These are phyloP conservation scores for Elongisporangium prolatum DNA, from an alignment of 352 stramenopile species.

Conservation along the genomic window DNA sequence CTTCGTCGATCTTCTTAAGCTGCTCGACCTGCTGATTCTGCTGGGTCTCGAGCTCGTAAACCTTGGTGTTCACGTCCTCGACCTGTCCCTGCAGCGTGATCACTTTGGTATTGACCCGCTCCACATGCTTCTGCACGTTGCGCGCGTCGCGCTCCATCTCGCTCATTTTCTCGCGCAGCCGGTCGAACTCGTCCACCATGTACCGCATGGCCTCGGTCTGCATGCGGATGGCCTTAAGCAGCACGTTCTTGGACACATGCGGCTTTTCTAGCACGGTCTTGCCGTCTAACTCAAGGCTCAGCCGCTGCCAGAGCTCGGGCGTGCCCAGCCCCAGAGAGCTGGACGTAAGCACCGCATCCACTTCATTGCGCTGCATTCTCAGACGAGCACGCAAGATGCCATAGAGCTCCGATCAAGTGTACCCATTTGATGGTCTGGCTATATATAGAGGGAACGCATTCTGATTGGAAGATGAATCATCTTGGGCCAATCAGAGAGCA, in stretches of 20 bases:
- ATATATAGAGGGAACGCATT: not conserved
- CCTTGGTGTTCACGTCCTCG: constrained; percentile 61
- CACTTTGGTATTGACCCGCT: constrained; percentile 73
- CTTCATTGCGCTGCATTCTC: constrained; percentile 78
- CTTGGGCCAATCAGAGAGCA: not conserved
- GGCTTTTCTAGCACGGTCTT: constrained; percentile 77
- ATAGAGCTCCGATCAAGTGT: not conserved
- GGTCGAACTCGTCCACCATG: constrained; percentile 81
- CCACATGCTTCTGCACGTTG: constrained; percentile 72
- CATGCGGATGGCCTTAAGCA: constrained; percentile 79
- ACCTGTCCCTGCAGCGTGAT: constrained; percentile 70
- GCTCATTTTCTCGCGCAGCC: constrained; percentile 64
- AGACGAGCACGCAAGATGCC: not conserved
- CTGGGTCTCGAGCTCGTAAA: constrained; percentile 57
- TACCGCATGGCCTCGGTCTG: constrained; percentile 82
- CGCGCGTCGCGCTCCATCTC: constrained; percentile 75
- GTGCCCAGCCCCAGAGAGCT: constrained; percentile 57
- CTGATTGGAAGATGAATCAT: not conserved
- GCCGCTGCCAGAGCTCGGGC: constrained; percentile 72
- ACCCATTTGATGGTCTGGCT: not conserved
- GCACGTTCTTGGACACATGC: constrained; percentile 77
- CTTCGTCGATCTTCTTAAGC: constrained; percentile 71
- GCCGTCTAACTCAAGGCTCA: constrained; percentile 75
- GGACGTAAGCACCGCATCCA: constrained; percentile 55
- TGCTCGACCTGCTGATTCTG: constrained; percentile 58